Base-by-base conservation (phyloP, 192 early-diverging fungal species). In the Glomus cerebriforme region DNA sequence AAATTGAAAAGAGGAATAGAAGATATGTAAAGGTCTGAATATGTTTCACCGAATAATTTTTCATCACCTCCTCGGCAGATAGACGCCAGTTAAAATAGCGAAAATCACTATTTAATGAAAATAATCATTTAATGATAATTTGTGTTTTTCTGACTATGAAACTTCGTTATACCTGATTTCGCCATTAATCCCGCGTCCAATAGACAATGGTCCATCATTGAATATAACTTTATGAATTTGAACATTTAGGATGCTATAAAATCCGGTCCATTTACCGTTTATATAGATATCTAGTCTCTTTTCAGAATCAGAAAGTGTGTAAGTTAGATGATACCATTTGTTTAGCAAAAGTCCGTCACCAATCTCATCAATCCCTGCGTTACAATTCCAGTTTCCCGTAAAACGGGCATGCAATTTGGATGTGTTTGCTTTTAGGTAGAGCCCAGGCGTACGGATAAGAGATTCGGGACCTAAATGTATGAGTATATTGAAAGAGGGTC, bases 281-380 rank as follows among this genome's bases (percentile, higher is more conserved):
- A 75, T 37, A 35, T 62, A 75, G 59, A 75, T 19, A 62, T 76
- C 34, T n/a, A 76, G 31, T 64, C 75, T n/a, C 15, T 76, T 76
- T 76, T 64, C 60, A 5, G 60, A 3, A 27, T 76, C 35, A 32
- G 75, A 76, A 26, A 76, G 75, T 64, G 60, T 76, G 26, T 76
- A 76, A 1, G 62, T 60, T 64, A 76, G 26, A 76, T 76, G 75
- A 8, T 76, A 76, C 75, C 75, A 76, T 76, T 26, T 32, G 35
- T 64, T 47, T 15, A 64, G 15, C 32, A 29, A 39, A 45, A 76
- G 31, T 15, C n/a, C 37, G 7, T 45, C 15, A 15, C 62, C 54
- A 2, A 24, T 19, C 13, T 3, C 0, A 3, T 59, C 0, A 60
- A 60, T 74, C 31, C 73, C 74, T 31, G 27, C 2, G 37, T 34